Conservation (phyloP, 1,284 basidiomycete species). For the Ustilago nuda region DNA sequence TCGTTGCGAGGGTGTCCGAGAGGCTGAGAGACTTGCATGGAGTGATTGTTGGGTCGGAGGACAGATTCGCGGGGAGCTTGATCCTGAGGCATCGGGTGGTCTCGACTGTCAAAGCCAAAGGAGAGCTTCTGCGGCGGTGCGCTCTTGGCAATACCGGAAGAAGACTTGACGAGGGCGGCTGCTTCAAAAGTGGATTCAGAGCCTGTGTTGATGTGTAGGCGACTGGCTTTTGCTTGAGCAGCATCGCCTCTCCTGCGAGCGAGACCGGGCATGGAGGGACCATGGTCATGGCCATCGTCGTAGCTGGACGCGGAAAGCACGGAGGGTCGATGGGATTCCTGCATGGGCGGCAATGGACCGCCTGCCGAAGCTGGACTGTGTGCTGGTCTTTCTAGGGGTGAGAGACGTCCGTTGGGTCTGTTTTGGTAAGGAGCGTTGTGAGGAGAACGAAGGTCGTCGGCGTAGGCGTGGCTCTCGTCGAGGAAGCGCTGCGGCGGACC, state of each 20-base stretch:
- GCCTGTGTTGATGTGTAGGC: conserved; percentile 59
- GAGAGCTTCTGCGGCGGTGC: conserved; percentile 65
- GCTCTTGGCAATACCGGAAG: conserved; percentile 49
- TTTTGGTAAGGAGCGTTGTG: conserved; percentile 27
- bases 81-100: conserved; percentile 34
- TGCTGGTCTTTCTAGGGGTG: conserved; percentile 32
- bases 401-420: conserved; percentile 35
- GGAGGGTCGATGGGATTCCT: conserved; percentile 39
- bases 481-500: conserved; percentile 34
- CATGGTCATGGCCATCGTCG: conserved; percentile 41
- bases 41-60: conserved; percentile 24
- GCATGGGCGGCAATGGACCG: conserved; percentile 43
- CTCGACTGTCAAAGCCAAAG: conserved; percentile 49
- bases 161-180: conserved; percentile 10
- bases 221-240: conserved; percentile 62
- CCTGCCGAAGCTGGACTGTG: conserved; percentile 36
- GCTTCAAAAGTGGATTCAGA: conserved; percentile 27
- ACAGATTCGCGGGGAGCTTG: conserved; percentile 21
- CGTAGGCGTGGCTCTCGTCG: conserved; percentile 40
- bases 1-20: conserved; percentile 22
- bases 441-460: conserved; percentile 43
- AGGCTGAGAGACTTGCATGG: conserved; percentile 17
- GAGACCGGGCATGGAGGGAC: conserved; percentile 44
- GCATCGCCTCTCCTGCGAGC: conserved; percentile 63
- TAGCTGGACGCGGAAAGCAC: conserved; percentile 35